Evolutionary conservation across 2,329 filamentous ascomycete species (phyloP), one percentile per base, ranked within the genome.

Genomic region (Claviceps spartinae): DNA sequence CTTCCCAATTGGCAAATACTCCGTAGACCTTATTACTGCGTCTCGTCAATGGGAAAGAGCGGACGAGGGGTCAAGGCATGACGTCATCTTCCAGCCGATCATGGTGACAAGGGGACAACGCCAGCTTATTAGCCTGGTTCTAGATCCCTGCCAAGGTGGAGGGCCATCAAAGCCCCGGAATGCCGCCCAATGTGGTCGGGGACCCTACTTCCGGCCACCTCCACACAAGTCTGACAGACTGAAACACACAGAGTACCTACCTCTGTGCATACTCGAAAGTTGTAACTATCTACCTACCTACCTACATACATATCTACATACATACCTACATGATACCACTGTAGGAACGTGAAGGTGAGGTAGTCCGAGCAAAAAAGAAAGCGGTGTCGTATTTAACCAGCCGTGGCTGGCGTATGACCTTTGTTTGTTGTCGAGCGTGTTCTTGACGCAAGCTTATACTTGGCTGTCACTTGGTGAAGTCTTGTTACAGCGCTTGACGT

Each of bases 191-290:
- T 14, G 18, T 36, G 30, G 34, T 20, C 30, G n/a, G 43, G 49
- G 48, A 54, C 52, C 52, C 52, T 54, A 54, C 52, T 54, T 54
- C 49, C 52, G 52, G 52, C 52, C 52, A 54, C 52, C 52, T 41
- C 45, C 45, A 26, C 41, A 43, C 22, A 24, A 11, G 30, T 22
- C 18, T 43, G 18, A 22, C 18, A 14, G 18, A 14, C 20, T 43
- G 41, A 43, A 43, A 43, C 41, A 43, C 5, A 11, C 14, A 22
- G 40, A 34, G 30, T 34, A 30, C 26, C 7, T 30, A 30, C 8
- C 30, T 34, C 9, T 34, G 30, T 34, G 9, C 30, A 26, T 26
- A 22, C 22, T 22, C 18, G 18, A 18, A 18, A 18, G 18, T 18
- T 18, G 18, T 18, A 18, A 18, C 18, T 18, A 18, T 18, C 18